These are phyloP conservation scores for Geoglossum cookeanum DNA, from an alignment of 2,329 filamentous ascomycete genomes.

Conservation along the genomic window DNA sequence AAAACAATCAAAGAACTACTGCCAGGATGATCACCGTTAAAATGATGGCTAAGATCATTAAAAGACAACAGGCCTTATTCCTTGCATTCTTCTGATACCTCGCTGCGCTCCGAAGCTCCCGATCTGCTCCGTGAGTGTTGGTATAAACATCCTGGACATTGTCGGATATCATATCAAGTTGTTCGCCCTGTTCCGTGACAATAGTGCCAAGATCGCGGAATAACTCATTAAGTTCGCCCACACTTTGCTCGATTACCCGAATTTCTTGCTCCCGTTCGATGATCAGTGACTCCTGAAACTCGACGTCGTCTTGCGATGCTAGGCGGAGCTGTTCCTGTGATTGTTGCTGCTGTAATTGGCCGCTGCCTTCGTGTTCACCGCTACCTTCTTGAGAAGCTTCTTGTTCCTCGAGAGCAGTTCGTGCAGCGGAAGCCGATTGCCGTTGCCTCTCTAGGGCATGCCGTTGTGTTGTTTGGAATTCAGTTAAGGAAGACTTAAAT, in stretches of 20 bases:
- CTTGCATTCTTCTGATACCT: conserved; percentile 90
- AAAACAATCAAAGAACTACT: conserved; percentile 49
- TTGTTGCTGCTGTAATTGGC: conserved; percentile 34
- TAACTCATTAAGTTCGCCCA: conserved; percentile 86
- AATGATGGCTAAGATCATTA: conserved; percentile 77
- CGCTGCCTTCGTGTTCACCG: conserved; percentile 18
- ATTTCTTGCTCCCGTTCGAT: conserved; percentile 95
- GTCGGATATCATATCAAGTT: conserved; percentile 68
- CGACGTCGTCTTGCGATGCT: conserved; percentile 82
- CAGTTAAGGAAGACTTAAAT: conserved; percentile 70
- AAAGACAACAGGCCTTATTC: conserved; percentile 81
- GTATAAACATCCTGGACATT: conserved; percentile 71
- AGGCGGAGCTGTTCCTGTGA: conserved; percentile 49
- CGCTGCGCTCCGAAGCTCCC: conserved; percentile 68
- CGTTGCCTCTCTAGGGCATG: conserved; percentile 83
- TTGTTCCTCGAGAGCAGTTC: conserved; percentile 54
- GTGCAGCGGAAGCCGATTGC: conserved; percentile 64
- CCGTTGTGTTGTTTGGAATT: conserved; percentile 86
- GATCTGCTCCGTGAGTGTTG: conserved; percentile 68
- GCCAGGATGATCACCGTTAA: conserved; percentile 78
- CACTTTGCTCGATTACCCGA: conserved; percentile 89
- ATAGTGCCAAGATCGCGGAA: conserved; percentile 98
- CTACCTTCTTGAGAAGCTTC: conserved; percentile 16
- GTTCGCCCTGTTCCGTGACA: conserved; percentile 79
- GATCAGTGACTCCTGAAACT: conserved; percentile 92